phyloP scores from a whole-genome alignment of 1,284 basidiomycete species.

The Hypsizygus ulmarius region DNA sequence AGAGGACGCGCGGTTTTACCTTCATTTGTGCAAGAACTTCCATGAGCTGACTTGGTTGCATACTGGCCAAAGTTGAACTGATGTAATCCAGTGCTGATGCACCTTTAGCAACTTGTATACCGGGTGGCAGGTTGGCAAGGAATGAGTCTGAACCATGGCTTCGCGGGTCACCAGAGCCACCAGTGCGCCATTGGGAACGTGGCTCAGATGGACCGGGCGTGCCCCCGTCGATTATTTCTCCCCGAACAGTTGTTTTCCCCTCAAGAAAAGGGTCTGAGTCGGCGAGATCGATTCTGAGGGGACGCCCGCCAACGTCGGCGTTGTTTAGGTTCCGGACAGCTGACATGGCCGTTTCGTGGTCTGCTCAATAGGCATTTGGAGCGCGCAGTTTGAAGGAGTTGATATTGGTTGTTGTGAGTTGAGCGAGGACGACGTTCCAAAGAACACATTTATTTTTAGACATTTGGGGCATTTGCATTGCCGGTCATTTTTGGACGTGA shows the following conservation, averaged over 20 bases:
- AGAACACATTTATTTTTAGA: conserved; percentile 11
- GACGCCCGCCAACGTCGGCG: conserved; percentile 78
- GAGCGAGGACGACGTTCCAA: conserved; percentile 9
- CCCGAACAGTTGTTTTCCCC: conserved; percentile 64
- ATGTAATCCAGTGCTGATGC: conserved; percentile 82
- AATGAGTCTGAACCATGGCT: conserved; percentile 48
- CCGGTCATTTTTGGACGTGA: not conserved
- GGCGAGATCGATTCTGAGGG: conserved; percentile 78
- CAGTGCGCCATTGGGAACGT: conserved; percentile 52
- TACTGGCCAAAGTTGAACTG: conserved; percentile 81
- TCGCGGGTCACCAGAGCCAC: conserved; percentile 31
- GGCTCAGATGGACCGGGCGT: conserved; percentile 47
- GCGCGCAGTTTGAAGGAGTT: too few relatives aligned
- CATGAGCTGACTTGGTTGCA: conserved; percentile 83
- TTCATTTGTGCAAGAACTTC: conserved; percentile 99
- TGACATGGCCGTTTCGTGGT: conserved; percentile 84
- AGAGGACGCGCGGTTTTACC: conserved; percentile 42
- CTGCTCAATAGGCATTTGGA: conserved; percentile 39
- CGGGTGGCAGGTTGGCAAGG: conserved; percentile 70
- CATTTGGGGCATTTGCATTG: conserved; percentile 1
- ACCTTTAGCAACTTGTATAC: conserved; percentile 78
- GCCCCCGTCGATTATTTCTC: conserved; percentile 61
- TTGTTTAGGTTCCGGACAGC: conserved; percentile 88
- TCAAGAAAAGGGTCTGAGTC: conserved; percentile 60
- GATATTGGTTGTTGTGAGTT: conserved; percentile 4